phyloP scores from a whole-genome alignment of 208 protist genomes.

The Plasmodiophora brassicae region DNA sequence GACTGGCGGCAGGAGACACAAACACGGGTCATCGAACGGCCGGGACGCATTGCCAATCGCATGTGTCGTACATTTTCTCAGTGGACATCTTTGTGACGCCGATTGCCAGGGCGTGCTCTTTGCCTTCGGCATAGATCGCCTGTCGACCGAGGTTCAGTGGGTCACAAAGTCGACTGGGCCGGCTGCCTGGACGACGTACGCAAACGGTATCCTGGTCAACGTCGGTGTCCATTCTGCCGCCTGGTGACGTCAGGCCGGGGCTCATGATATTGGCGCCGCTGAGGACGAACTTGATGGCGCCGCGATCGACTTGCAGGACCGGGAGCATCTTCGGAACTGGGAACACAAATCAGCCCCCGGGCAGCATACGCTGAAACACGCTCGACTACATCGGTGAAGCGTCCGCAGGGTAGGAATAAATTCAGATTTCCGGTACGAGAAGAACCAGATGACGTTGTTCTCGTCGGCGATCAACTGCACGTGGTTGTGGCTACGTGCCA shows the following conservation, averaged over 20 bases:
- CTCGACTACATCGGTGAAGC: constrained; percentile 25
- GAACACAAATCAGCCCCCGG: not conserved
- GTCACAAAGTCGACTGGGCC: not conserved
- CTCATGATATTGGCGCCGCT: constrained; percentile 95
- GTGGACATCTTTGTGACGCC: constrained; percentile 48
- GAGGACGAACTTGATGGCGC: constrained; percentile 90
- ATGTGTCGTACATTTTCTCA: constrained; percentile 38
- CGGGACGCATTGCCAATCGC: no score
- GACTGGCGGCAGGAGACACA: not conserved
- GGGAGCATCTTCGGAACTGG: constrained; percentile 84
- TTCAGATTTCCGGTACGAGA: not conserved
- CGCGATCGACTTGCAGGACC: constrained; percentile 88
- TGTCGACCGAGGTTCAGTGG: not conserved
- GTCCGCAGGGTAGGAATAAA: constrained; percentile 34
- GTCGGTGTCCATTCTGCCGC: constrained; percentile 68
- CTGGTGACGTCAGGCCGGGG: constrained; percentile 85
- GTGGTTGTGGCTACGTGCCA: constrained; percentile 21
- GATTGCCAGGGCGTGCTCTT: constrained; percentile 49
- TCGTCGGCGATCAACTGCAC: constrained; percentile 16
- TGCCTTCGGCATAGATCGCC: constrained; percentile 50
- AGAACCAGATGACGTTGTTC: constrained; percentile 28
- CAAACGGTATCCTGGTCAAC: constrained; percentile 28
- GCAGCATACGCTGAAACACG: not conserved
- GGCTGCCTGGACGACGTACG: not conserved
- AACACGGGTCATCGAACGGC: no score